Evolutionary conservation across 2,329 filamentous ascomycete genomes (phyloP).

Genomic region (Cladosporium sp.): DNA sequence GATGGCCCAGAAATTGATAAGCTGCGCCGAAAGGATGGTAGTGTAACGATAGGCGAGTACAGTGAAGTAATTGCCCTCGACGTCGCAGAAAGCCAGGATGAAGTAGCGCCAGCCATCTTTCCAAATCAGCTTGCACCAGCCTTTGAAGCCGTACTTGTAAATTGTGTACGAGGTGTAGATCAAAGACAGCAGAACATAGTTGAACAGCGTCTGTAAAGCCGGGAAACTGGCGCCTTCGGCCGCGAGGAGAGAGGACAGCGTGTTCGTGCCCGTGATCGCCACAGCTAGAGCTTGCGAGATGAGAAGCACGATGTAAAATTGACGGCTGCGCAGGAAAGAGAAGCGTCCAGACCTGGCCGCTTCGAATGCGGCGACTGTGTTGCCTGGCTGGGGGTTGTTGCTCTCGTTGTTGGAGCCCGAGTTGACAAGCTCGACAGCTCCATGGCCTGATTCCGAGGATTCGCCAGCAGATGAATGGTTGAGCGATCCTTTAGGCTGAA

Average conservation of each 20-base stretch:
- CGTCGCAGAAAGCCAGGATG: slow-evolving; percentile 87
- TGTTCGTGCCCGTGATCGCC: slow-evolving; percentile 90
- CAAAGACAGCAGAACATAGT: slow-evolving; percentile 77
- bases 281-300: slow-evolving; percentile 77
- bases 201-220: slow-evolving; percentile 93
- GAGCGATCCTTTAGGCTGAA: slow-evolving; percentile 26
- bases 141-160: slow-evolving; percentile 70
- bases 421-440: slow-evolving; percentile 33
- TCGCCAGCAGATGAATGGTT: slow-evolving; percentile 18
- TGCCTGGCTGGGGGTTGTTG: slow-evolving; percentile 28
- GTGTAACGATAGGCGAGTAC: slow-evolving; percentile 91
- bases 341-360: slow-evolving; percentile 46
- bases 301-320: slow-evolving; percentile 81
- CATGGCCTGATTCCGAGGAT: slow-evolving; percentile 27
- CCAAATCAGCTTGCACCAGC: slow-evolving; percentile 60
- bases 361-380: slow-evolving; percentile 39
- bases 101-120: slow-evolving; percentile 89
- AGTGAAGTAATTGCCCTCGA: slow-evolving; percentile 96
- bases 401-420: slow-evolving; percentile 17
- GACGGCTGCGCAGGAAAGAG: slow-evolving; percentile 72
- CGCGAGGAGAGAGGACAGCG: slow-evolving; percentile 73
- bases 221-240: slow-evolving; percentile 72
- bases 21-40: slow-evolving; percentile 84
- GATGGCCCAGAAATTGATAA: slow-evolving; percentile 99
- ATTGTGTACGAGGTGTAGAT: slow-evolving; percentile 79